A percentile compares a stretch with the other conserved stretches of the same genome.
These are phyloP conservation scores for Mastigamoeba balamuthi DNA, from an alignment of 78 protist genomes.

Conservation along the genomic window DNA sequence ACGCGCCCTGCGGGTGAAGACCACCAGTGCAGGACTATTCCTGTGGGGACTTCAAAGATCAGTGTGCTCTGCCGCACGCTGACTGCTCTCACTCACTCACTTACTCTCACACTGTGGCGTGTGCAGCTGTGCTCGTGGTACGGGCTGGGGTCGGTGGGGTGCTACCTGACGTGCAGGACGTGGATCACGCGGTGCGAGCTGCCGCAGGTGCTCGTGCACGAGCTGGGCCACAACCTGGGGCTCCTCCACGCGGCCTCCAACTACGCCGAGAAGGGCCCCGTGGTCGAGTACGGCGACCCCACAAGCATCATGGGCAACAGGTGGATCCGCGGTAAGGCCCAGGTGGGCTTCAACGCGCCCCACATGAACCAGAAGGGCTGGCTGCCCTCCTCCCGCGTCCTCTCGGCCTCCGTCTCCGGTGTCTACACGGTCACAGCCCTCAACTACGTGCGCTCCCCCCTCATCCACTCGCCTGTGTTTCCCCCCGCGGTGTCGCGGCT, in stretches of 20 bases:
- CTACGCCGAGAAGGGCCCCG: neutral
- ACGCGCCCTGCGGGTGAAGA: no score
- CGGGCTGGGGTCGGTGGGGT: neutral
- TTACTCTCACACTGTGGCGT: neutral
- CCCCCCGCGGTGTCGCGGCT: no score
- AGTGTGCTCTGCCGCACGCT: no score
- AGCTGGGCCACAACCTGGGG: conserved; percentile 4
- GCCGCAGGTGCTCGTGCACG: neutral
- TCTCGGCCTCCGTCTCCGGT: no score
- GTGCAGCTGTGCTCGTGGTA: neutral
- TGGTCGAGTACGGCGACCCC: neutral
- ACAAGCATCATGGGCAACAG: neutral
- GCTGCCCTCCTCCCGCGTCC: no score
- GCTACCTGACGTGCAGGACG: neutral
- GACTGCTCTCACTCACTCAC: no score
- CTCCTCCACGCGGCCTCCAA: neutral
- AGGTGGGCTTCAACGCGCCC: neutral
- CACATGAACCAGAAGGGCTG: no score
- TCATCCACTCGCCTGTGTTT: no score
- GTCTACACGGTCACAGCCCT: no score
- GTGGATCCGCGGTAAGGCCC: neutral
- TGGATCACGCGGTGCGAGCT: neutral
- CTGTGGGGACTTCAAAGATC: no score
- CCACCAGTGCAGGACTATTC: no score
- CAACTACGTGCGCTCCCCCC: no score